Conservation (phyloP, 2,329 filamentous ascomycete species). For the Chrysoporthe puriensis region DNA sequence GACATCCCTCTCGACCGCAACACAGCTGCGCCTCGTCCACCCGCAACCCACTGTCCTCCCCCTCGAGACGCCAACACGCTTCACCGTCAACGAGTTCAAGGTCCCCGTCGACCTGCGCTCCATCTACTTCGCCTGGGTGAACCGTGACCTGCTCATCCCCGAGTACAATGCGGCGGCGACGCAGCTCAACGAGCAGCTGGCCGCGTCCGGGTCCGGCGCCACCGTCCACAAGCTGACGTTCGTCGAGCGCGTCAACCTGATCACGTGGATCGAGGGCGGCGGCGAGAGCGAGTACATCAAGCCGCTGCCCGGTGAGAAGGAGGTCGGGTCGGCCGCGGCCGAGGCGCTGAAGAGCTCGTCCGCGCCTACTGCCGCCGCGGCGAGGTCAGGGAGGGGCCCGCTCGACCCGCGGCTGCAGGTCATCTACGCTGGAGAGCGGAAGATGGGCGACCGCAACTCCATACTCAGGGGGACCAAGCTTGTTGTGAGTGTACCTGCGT, state of each 20-base stretch:
- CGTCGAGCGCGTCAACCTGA: conserved; percentile 86
- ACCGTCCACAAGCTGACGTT: conserved; percentile 88
- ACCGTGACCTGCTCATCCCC: conserved; percentile 85
- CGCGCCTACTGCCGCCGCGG: conserved; percentile 46
- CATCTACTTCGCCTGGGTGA: conserved; percentile 95
- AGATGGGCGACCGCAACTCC: conserved; percentile 90
- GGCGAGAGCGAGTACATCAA: conserved; percentile 93
- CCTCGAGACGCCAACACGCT: conserved; percentile 78
- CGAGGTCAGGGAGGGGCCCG: conserved; percentile 64
- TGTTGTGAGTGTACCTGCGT: conserved; percentile 61
- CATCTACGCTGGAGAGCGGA: conserved; percentile 90
- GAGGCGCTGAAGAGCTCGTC: conserved; percentile 41
- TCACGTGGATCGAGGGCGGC: conserved; percentile 90
- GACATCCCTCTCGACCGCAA: conserved; percentile 73
- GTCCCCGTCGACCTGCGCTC: conserved; percentile 82
- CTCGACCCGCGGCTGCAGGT: conserved; percentile 81
- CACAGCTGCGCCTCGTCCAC: conserved; percentile 73
- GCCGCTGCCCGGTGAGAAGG: conserved; percentile 70
- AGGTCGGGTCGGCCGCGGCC: conserved; percentile 42
- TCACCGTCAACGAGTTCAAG: conserved; percentile 70
- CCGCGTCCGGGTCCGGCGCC: conserved; percentile 53
- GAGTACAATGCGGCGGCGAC: conserved; percentile 88
- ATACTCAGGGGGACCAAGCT: conserved; percentile 85
- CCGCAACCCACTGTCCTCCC: conserved; percentile 65
- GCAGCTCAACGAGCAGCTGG: conserved; percentile 77